Conservation (phyloP, 2,329 filamentous ascomycete species). For the Botrytis squamosa region DNA sequence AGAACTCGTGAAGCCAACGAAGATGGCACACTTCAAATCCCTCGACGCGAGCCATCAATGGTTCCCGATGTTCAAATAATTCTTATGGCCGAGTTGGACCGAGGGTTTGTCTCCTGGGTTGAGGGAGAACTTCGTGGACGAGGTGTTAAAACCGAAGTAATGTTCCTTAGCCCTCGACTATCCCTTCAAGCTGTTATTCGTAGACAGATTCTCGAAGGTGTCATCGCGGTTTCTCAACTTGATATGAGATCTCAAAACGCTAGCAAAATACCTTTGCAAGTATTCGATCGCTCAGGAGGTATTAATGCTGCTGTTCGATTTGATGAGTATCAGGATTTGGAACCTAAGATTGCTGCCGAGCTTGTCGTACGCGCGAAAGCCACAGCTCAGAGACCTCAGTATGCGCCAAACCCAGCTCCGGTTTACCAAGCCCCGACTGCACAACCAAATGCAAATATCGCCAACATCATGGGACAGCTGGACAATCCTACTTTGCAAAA, state of each 20-base stretch:
- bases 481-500: conserved; percentile 70
- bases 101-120: conserved; percentile 80
- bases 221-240: conserved; percentile 79
- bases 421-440: conserved; percentile 41
- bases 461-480: conserved; percentile 64
- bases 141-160: conserved; percentile 72
- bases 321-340: conserved; percentile 82
- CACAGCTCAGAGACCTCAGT: conserved; percentile 41
- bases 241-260: conserved; percentile 66
- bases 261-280: conserved; percentile 75
- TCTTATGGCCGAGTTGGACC: conserved; percentile 72
- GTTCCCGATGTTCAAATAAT: conserved; percentile 90
- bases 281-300: conserved; percentile 80
- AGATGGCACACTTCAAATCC: conserved; percentile 67
- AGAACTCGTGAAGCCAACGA: conserved; percentile 52
- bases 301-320: conserved; percentile 70
- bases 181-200: conserved; percentile 77
- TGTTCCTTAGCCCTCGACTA: conserved; percentile 75
- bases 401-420: conserved; percentile 23
- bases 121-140: conserved; percentile 72
- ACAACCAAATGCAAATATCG: conserved; percentile 51
- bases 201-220: conserved; percentile 83
- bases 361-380: conserved; percentile 72
- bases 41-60: conserved; percentile 68
- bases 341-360: conserved; percentile 75